These are phyloP conservation scores for Verticillium tricorpus DNA, from an alignment of 2,329 filamentous ascomycete genomes.

Conservation along the genomic window DNA sequence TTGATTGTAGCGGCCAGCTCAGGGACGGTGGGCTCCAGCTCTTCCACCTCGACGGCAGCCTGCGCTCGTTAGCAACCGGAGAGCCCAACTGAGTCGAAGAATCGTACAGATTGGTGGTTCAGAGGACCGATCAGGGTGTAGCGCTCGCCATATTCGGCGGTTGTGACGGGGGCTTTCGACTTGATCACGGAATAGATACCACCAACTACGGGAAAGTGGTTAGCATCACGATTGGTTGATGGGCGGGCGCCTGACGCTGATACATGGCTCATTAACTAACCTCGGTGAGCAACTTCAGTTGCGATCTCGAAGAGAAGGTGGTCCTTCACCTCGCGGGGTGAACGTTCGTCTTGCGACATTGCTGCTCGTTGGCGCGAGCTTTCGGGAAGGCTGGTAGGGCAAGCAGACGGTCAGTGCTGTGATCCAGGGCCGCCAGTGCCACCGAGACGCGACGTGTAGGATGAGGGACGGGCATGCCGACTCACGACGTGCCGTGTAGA, in stretches of 20 bases:
- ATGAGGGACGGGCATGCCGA: background rate
- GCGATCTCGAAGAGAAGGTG: constrained; percentile 96
- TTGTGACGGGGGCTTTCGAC: constrained; percentile 96
- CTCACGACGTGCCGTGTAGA: background rate
- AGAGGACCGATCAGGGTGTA: constrained; percentile 95
- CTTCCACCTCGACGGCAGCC: constrained; percentile 97
- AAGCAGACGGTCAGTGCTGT: background rate
- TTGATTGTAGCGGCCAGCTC: constrained; percentile 78
- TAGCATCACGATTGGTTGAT: background rate
- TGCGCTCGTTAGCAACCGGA: constrained; percentile 29
- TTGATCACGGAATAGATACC: constrained; percentile 99
- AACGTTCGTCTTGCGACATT: background rate
- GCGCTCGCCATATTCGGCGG: constrained; percentile 94
- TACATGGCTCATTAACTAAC: constrained; percentile 43
- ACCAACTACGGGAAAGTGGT: constrained; percentile 58
- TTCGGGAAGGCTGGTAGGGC: background rate
- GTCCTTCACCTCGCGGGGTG: constrained; percentile 75
- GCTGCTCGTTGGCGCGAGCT: background rate
- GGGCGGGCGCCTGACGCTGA: background rate
- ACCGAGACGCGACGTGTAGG: background rate
- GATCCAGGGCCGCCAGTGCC: background rate
- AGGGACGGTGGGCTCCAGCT: constrained; percentile 77
- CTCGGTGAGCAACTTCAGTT: constrained; percentile 95
- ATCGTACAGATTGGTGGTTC: constrained; percentile 78
- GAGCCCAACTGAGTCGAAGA: background rate